These are phyloP conservation scores for Hydrangea macrophylla DNA, from an alignment of 148 eudicot species.

Conservation along the genomic window DNA sequence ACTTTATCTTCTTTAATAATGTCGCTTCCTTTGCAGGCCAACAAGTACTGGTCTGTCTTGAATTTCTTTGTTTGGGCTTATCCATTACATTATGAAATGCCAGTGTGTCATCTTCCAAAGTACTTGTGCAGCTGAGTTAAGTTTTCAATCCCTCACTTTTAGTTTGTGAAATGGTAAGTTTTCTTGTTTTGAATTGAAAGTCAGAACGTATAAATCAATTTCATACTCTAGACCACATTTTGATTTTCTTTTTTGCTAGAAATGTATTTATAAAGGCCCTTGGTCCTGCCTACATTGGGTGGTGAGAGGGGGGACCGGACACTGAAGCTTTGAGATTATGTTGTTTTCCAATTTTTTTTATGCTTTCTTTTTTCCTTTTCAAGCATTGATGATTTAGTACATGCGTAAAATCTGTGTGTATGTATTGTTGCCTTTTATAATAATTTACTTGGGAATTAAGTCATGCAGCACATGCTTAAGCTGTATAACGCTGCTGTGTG, in stretches of 20 bases:
- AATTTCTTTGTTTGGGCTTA: background rate
- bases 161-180: too few relatives aligned
- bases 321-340: too few relatives aligned
- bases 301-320: too few relatives aligned
- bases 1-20: background rate
- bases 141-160: slow-evolving; percentile 1
- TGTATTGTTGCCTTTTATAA: background rate
- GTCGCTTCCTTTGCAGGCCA: background rate
- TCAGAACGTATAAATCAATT: background rate
- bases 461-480: background rate
- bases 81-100: background rate
- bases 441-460: background rate
- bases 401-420: background rate
- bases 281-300: too few relatives aligned
- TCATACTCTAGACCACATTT: too few relatives aligned
- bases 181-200: background rate
- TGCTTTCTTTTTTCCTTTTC: too few relatives aligned
- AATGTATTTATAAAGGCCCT: too few relatives aligned
- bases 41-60: background rate
- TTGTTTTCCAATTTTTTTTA: too few relatives aligned
- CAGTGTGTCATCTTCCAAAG: background rate
- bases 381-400: too few relatives aligned
- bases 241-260: background rate
- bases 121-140: background rate
- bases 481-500: slow-evolving; percentile 1